A percentile compares a stretch with the other conserved stretches of the same genome.
phyloP scores from a whole-genome alignment of 108 stramenopile genomes.

The Nannochloropsis oceanica region DNA sequence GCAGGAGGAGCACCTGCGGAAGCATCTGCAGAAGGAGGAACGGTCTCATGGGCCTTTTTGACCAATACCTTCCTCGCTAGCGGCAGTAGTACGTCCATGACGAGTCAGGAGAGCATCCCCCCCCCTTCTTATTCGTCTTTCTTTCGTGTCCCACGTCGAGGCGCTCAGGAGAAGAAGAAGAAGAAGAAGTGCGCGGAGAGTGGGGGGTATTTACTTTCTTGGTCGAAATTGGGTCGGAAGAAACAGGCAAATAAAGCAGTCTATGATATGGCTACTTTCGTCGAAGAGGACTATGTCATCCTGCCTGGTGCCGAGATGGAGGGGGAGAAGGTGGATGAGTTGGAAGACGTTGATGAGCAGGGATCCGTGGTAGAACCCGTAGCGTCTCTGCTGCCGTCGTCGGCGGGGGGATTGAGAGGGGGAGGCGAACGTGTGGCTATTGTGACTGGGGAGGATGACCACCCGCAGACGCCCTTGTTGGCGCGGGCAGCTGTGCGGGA shows the following conservation, averaged over 20 bases:
- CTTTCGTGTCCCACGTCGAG: background rate
- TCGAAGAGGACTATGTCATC: background rate
- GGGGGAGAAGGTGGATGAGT: background rate
- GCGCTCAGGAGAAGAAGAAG: background rate
- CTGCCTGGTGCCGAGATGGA: background rate
- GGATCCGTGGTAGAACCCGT: too few species aligned
- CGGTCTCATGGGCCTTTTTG: background rate
- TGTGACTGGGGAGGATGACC: background rate
- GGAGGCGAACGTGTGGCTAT: background rate
- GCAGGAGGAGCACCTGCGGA: too few species aligned
- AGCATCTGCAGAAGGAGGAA: background rate
- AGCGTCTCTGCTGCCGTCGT: too few species aligned
- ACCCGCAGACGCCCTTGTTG: background rate
- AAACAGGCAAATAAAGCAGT: background rate
- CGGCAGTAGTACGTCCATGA: background rate
- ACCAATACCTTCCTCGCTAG: background rate
- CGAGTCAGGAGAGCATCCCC: background rate
- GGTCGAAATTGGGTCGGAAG: background rate
- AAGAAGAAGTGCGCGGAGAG: background rate
- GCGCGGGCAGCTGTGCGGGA: background rate
- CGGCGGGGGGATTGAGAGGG: background rate
- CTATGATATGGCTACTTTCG: background rate
- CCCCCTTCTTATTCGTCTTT: background rate
- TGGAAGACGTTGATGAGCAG: background rate
- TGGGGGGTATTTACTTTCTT: background rate